phyloP scores from a whole-genome alignment of 2,329 filamentous ascomycete species.

The Emergomyces pasteurianus region DNA sequence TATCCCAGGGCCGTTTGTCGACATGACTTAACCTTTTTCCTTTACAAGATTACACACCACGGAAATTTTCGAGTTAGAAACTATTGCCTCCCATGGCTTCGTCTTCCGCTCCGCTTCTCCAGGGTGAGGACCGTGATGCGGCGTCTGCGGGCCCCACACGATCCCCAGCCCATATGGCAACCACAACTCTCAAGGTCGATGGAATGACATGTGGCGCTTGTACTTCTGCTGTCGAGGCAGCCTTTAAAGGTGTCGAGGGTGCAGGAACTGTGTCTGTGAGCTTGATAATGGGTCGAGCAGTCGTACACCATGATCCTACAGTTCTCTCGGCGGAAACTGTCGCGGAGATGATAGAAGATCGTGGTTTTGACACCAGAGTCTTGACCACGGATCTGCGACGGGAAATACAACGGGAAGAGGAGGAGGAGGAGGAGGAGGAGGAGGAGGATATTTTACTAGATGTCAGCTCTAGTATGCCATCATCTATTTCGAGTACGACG shows the following conservation, averaged over 20 bases:
- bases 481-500: constrained; percentile 52
- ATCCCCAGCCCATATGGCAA: constrained; percentile 58
- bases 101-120: constrained; percentile 8
- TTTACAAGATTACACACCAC: background rate
- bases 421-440: constrained; percentile 15
- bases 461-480: constrained; percentile 7
- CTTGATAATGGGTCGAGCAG: constrained; percentile 90
- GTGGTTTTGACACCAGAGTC: constrained; percentile 84
- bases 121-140: constrained; percentile 9
- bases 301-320: constrained; percentile 74
- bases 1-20: background rate
- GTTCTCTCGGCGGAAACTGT: constrained; percentile 63
- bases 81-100: constrained; percentile 9
- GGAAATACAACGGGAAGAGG: constrained; percentile 30
- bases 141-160: constrained; percentile 7
- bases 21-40: background rate
- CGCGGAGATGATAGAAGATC: constrained; percentile 77
- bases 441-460: constrained; percentile 20
- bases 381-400: constrained; percentile 65
- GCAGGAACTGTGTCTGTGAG: constrained; percentile 82
- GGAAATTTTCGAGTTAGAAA: background rate
- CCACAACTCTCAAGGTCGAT: constrained; percentile 79
- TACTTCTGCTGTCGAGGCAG: constrained; percentile 87
- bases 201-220: constrained; percentile 87
- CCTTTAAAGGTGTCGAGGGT: constrained; percentile 70